Evolutionary conservation across 2,329 filamentous ascomycete genomes (phyloP), one percentile per base, ranked within the genome.

Genomic region (Cucurbitaria berberidis): DNA sequence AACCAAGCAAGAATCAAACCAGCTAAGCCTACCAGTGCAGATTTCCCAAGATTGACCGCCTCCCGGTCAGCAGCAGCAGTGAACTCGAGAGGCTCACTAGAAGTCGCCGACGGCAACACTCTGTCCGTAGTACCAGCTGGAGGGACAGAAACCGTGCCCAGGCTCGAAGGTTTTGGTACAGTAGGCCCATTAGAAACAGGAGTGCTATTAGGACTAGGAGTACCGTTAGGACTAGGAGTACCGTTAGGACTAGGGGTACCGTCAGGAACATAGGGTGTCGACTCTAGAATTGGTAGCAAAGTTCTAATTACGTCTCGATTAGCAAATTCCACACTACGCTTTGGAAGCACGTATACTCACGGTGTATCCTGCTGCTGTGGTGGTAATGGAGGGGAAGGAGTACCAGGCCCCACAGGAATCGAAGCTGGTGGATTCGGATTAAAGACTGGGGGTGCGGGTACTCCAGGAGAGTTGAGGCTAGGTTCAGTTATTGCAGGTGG

Each of bases 1-100:
- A 43, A 19, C 36, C 36, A 49, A 35, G 30, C 46, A 32, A 43
- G 19, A 11, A 49, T 15, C 21, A 49, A 15, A 3, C 39, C 38
- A 19, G 29, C 39, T 27, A 49, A 26, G n/a, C 46, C 29, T 7
- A 49, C 22, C 9, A 43, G 1, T 5, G 21, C 27, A 43, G 30
- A 21, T 13, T 32, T 11, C 9, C 35, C 36, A n/a, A 41, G 5
- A 29, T 40, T 6, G n/a, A 35, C 36, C 8, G 22, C 36, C 4
- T 42, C 38, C 5, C 38, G 38, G 18, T 26, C 16, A 5, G 45
- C 27, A 42, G 38, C 38, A 29, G 27, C 38, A 42, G 44, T 38
- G 19, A 29, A 46, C 32, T 46, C 30, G 21, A 21, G 5, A 16
- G 13, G 34, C 4, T 21, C 5, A 38, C 32, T 38, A 11, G 19